Evolutionary conservation across 2,329 filamentous ascomycete genomes (phyloP).

Genomic region (Colletotrichum sp.): DNA sequence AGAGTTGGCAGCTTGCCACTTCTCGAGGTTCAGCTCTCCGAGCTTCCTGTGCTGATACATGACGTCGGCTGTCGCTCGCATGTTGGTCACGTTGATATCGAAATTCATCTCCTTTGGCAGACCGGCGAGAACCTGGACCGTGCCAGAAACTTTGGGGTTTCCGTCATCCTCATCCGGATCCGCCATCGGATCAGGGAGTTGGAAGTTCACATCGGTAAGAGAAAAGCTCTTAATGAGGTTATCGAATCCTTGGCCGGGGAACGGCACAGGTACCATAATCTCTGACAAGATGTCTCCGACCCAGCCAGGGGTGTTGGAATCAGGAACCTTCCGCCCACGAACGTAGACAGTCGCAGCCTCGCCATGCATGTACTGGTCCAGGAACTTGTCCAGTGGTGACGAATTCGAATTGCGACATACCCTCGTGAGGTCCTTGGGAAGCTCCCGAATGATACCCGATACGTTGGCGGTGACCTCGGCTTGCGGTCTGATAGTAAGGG

Average conservation of each 20-base stretch:
- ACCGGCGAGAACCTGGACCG: conserved; percentile 78
- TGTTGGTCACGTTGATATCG: conserved; percentile 75
- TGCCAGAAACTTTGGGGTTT: conserved; percentile 81
- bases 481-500: conserved; percentile 71
- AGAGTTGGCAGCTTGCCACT: conserved; percentile 88
- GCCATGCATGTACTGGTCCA: conserved; percentile 83
- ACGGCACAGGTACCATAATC: conserved; percentile 82
- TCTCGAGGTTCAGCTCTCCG: conserved; percentile 76
- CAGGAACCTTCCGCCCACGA: conserved; percentile 74
- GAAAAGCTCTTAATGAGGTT: conserved; percentile 88
- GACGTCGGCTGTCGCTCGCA: conserved; percentile 81
- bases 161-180: conserved; percentile 74
- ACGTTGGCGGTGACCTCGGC: conserved; percentile 72
- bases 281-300: conserved; percentile 80
- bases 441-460: conserved; percentile 71
- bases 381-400: conserved; percentile 84
- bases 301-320: conserved; percentile 78
- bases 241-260: conserved; percentile 82
- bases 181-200: conserved; percentile 80
- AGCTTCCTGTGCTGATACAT: conserved; percentile 80
- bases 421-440: conserved; percentile 76
- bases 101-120: conserved; percentile 90
- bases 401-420: conserved; percentile 77
- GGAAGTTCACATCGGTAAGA: conserved; percentile 84
- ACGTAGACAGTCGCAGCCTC: conserved; percentile 82